Evolutionary conservation across 495 filamentous ascomycete species (phyloP).

Genomic region (Cenococcum geophilum): DNA sequence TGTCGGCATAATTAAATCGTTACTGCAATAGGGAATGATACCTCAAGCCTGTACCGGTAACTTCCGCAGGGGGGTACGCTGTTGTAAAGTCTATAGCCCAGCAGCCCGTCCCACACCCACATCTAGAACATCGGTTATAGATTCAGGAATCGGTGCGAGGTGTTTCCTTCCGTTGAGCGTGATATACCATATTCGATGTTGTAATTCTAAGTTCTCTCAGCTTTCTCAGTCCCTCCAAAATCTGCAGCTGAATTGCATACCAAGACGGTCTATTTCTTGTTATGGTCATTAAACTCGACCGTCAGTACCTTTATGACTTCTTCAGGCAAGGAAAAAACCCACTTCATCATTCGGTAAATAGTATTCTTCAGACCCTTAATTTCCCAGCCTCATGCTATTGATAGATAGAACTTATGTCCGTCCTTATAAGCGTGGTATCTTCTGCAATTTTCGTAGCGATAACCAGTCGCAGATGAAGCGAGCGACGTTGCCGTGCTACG

Average conservation of each 20-base stretch:
- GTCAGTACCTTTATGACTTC: not conserved
- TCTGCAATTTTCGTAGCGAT: slow-evolving; percentile 27
- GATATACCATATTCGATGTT: slow-evolving; percentile 1
- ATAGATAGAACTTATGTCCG: slow-evolving; percentile 18
- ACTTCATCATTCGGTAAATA: slow-evolving; percentile 10
- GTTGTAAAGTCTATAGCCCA: slow-evolving; percentile 26
- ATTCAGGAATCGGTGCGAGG: slow-evolving; percentile 19
- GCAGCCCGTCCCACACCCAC: slow-evolving; percentile 27
- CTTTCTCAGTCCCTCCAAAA: not conserved
- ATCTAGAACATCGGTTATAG: slow-evolving; percentile 23
- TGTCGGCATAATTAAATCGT: no score
- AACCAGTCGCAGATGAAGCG: slow-evolving; percentile 25
- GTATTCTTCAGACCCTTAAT: slow-evolving; percentile 15
- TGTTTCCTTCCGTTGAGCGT: slow-evolving; percentile 19
- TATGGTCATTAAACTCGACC: not conserved
- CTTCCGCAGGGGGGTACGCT: slow-evolving; percentile 17
- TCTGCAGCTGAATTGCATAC: slow-evolving; percentile 19
- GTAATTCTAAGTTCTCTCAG: not conserved
- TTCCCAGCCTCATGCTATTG: slow-evolving; percentile 19
- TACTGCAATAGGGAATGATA: no score
- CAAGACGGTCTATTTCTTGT: slow-evolving; percentile 18
- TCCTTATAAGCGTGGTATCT: slow-evolving; percentile 29
- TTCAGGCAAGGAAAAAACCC: not conserved
- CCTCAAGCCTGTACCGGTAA: slow-evolving; percentile 33
- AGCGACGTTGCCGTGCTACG: slow-evolving; percentile 17